These are phyloP conservation scores for Stephanodiscus triporus DNA, from an alignment of 108 stramenopile genomes.

Conservation along the genomic window DNA sequence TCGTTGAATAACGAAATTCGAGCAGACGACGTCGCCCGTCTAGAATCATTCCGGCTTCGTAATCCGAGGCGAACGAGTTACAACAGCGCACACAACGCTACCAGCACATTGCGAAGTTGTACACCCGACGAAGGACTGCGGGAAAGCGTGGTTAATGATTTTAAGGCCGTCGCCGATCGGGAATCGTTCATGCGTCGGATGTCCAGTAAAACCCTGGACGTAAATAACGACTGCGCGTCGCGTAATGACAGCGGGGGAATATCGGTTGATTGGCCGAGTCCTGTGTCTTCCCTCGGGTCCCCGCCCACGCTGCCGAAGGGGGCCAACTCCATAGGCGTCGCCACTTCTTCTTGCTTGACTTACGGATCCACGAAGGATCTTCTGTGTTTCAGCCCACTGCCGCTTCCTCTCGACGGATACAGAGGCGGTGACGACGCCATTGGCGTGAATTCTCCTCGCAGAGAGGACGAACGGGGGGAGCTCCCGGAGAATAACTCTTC, in stretches of 20 bases:
- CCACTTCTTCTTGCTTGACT: neutral
- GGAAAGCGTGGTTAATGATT: constrained; percentile 19
- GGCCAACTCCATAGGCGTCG: neutral
- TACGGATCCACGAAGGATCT: neutral
- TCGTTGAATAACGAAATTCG: too few relatives aligned
- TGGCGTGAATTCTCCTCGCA: neutral
- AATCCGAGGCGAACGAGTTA: neutral
- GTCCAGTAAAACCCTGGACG: too few relatives aligned
- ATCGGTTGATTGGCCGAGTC: constrained; percentile 18
- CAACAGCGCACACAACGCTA: neutral
- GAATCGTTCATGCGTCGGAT: constrained; percentile 19
- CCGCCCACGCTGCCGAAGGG: neutral
- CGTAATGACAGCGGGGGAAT: neutral
- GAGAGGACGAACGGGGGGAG: neutral
- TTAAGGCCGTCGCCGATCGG: constrained; percentile 1
- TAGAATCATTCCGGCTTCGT: neutral
- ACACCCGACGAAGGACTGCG: neutral
- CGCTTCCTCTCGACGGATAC: neutral
- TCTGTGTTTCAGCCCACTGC: neutral
- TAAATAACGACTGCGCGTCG: neutral
- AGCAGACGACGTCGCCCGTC: neutral
- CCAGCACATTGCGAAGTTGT: neutral
- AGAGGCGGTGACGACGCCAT: neutral
- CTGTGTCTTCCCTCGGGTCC: constrained; percentile 22
- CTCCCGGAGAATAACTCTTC: neutral